A percentile compares a stretch with the other conserved stretches of the same genome.
These are phyloP conservation scores for Cardamine chenopodiifolia DNA, from an alignment of 345 rosid species.

Conservation along the genomic window DNA sequence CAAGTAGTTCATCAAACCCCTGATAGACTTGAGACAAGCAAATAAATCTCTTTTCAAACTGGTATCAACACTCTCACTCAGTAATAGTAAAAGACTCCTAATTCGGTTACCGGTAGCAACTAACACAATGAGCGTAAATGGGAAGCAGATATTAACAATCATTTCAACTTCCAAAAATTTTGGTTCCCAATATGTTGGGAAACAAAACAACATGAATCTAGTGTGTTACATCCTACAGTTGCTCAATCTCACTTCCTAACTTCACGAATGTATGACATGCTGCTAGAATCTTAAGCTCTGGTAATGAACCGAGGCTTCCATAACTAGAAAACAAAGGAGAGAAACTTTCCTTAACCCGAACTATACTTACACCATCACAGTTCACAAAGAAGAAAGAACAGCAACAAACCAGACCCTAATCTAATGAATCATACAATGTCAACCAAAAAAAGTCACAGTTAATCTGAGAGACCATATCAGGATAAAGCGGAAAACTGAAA, in stretches of 20 bases:
- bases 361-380: background rate
- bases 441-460: background rate
- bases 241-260: background rate
- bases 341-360: slow-evolving; percentile 5
- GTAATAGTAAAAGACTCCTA: background rate
- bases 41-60: slow-evolving; percentile 4
- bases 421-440: slow-evolving; percentile 5
- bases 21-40: background rate
- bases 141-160: background rate
- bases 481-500: background rate
- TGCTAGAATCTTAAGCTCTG: slow-evolving; percentile 11
- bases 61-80: background rate
- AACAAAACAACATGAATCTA: background rate
- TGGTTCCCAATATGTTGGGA: background rate
- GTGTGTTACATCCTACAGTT: background rate
- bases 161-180: background rate
- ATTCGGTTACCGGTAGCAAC: background rate
- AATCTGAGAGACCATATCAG: background rate
- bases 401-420: slow-evolving; percentile 3
- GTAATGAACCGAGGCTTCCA: background rate
- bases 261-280: background rate
- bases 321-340: background rate
- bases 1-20: background rate
- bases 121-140: background rate
- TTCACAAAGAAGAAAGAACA: background rate